Base-by-base conservation (phyloP, 2,329 filamentous ascomycete species). In the Fusarium phyllophilum region DNA sequence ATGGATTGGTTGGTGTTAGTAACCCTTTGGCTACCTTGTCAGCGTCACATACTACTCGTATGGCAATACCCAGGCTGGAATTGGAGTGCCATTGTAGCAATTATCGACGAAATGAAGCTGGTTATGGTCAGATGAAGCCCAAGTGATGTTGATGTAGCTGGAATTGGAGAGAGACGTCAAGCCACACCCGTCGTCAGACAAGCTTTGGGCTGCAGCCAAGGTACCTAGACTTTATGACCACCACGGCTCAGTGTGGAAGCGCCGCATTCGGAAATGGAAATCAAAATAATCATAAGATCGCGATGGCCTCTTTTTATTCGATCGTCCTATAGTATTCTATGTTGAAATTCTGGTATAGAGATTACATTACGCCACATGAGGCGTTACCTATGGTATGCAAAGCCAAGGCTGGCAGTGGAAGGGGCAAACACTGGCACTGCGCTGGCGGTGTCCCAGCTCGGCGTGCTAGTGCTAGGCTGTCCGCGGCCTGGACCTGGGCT, bases 21-120 rank as follows among this genome's bases (percentile, higher is more conserved):
- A 60, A 57, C 55, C 58, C 68, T 66, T 75, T 75, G 68, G 63
- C 65, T 75, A 74, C 45, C 44, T 68, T 71, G 38, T 74, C 62
- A 68, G 62, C 66, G 60, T 68, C 52, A 41, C 41, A 48, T 22
- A 48, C 34, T 61, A 46, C 45, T 46, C 31, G 36, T 44, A 54
- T 61, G 36, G 59, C 54, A 59, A 69, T 69, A 60, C 55, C 63
- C 63, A 46, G 63, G 62, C 68, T 62, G 66, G 62, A 45, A 72
- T 74, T 72, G 71, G 52, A 64, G 54, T 49, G 45, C 26, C 48
- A 57, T 57, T 57, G 24, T 54, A 55, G 29, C 56, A 51, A 46
- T 54, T 38, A 51, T 59, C 48, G 42, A 56, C 57, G 38, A 36
- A 55, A 36, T 55, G 34, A 64, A 59, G 45, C 66, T 24, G 29